These are phyloP conservation scores for Penicillium flavigenum DNA, from an alignment of 495 filamentous ascomycete species.

Conservation along the genomic window DNA sequence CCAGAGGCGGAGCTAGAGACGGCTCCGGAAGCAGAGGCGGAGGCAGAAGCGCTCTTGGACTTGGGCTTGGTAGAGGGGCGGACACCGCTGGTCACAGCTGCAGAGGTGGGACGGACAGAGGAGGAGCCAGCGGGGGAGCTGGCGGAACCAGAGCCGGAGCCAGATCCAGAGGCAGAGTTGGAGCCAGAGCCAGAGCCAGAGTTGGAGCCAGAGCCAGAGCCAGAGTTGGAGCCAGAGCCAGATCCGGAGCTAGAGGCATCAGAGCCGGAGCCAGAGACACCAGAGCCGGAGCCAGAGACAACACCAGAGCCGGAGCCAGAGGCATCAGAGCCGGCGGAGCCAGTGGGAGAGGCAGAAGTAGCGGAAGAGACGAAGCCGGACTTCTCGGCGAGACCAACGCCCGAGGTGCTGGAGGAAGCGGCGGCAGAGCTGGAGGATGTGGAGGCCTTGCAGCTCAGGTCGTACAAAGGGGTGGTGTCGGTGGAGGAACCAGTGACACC, in stretches of 20 bases:
- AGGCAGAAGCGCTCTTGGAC: constrained; percentile 14
- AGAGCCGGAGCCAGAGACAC: constrained; percentile 19
- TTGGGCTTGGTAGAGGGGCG: constrained; percentile 17
- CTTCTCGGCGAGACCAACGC: constrained; percentile 8
- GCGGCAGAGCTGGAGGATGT: constrained; percentile 23
- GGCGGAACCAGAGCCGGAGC: constrained; percentile 13
- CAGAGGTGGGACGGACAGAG: constrained; percentile 9
- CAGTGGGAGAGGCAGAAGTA: constrained; percentile 8
- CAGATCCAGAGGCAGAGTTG: background rate
- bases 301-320: constrained; percentile 19
- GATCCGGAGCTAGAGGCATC: constrained; percentile 16
- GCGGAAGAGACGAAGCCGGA: constrained; percentile 15
- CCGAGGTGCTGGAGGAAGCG: constrained; percentile 23
- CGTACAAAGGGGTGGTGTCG: constrained; percentile 59
- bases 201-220: constrained; percentile 16
- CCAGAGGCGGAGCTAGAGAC: constrained; percentile 1
- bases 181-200: constrained; percentile 3
- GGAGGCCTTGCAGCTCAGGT: constrained; percentile 56
- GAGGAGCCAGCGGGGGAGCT: constrained; percentile 19
- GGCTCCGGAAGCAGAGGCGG: constrained; percentile 8
- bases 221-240: constrained; percentile 14
- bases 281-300: constrained; percentile 17
- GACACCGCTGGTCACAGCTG: constrained; percentile 11
- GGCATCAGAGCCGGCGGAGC: constrained; percentile 20
- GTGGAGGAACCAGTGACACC: constrained; percentile 57